A percentile compares a stretch with the other conserved stretches of the same genome.
Evolutionary conservation across 306 rosid species (phyloP).

Genomic region (Vigna mungo): DNA sequence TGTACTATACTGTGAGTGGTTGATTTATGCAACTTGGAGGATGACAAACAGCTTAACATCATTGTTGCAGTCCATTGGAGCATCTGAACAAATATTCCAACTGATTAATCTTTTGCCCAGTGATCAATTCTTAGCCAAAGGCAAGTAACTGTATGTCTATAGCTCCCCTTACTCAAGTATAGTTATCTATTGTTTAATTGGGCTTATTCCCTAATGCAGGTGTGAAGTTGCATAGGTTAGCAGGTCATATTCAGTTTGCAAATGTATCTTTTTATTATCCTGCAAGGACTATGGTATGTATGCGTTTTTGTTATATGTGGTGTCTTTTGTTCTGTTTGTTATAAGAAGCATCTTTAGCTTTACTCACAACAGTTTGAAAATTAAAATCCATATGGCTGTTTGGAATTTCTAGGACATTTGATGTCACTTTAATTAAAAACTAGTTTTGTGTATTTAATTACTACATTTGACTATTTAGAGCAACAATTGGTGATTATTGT

Average conservation of each 20-base stretch:
- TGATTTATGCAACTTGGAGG: constrained; percentile 91
- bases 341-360: constrained; percentile 21
- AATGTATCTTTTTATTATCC: constrained; percentile 77
- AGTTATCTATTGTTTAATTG: constrained; percentile 30
- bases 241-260: constrained; percentile 70
- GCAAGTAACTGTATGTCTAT: constrained; percentile 46
- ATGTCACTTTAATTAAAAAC: constrained; percentile 7
- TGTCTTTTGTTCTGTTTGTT: constrained; percentile 19
- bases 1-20: constrained; percentile 88
- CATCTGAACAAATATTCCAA: constrained; percentile 68
- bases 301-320: constrained; percentile 5
- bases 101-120: constrained; percentile 69
- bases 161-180: constrained; percentile 1
- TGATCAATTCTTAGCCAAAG: constrained; percentile 69
- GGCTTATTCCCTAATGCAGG: constrained; percentile 56
- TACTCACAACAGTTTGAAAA: neutral
- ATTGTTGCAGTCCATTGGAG: constrained; percentile 83
- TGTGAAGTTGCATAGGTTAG: constrained; percentile 60
- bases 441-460: neutral
- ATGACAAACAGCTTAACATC: constrained; percentile 72
- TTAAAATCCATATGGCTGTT: neutral
- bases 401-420: neutral
- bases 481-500: neutral
- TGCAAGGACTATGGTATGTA: constrained; percentile 56
- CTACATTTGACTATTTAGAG: neutral